Percentiles rank a stretch among this genome's conserved stretches.
phyloP scores from a whole-genome alignment of 768 basidiomycete genomes.

The Coprinellus aureogranulatus region DNA sequence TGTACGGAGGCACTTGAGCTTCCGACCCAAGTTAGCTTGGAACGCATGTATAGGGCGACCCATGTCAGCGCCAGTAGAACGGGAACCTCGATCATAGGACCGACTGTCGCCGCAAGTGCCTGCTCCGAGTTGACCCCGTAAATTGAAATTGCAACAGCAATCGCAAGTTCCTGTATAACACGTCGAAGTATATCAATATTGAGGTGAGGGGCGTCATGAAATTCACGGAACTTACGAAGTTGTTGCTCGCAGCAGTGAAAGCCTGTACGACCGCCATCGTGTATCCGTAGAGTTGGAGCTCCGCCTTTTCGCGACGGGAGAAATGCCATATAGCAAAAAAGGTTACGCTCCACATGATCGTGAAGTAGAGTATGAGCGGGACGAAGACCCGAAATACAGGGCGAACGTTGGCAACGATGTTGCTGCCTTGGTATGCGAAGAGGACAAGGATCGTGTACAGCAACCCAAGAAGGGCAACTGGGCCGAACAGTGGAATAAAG shows the following conservation, averaged over 20 bases:
- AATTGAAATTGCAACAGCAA: conserved; percentile 75
- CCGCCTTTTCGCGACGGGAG: conserved; percentile 27
- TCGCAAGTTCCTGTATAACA: conserved; percentile 66
- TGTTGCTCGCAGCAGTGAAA: conserved; percentile 80
- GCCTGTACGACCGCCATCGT: conserved; percentile 74
- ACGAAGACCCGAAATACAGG: conserved; percentile 79
- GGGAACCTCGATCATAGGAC: conserved; percentile 77
- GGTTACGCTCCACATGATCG: conserved; percentile 68
- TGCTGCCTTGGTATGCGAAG: conserved; percentile 68
- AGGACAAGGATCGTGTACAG: conserved; percentile 79
- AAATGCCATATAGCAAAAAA: conserved; percentile 57
- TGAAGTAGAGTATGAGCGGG: conserved; percentile 76
- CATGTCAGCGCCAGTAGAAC: conserved; percentile 69
- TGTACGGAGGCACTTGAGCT: neutral
- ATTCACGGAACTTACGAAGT: conserved; percentile 48
- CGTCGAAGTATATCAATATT: neutral
- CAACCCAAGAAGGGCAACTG: conserved; percentile 68
- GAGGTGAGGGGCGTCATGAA: no score
- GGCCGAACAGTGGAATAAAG: conserved; percentile 70
- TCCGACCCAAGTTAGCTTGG: conserved; percentile 38
- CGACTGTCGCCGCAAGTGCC: conserved; percentile 78
- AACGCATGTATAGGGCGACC: conserved; percentile 50
- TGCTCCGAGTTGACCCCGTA: conserved; percentile 78
- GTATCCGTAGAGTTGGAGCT: conserved; percentile 42
- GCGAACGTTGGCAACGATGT: conserved; percentile 71